These are phyloP conservation scores for Arachis hypogaea DNA, from an alignment of 306 rosid species.

Conservation along the genomic window DNA sequence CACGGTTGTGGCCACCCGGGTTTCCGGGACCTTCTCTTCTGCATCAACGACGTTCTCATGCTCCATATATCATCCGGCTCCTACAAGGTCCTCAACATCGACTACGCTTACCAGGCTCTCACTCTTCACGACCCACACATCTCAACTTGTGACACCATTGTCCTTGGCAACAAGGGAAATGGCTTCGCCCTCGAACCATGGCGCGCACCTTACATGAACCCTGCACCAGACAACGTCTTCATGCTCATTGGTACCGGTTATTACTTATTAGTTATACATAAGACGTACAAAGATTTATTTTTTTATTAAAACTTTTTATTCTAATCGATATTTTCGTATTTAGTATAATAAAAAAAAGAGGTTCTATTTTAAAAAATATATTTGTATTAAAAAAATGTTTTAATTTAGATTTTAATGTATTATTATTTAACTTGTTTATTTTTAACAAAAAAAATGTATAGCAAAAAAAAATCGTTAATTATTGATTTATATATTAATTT, in stretches of 20 bases:
- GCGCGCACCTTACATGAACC: conserved; percentile 80
- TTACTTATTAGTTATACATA: too few relatives aligned
- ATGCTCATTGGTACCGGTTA: conserved; percentile 54
- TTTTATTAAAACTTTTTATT: too few relatives aligned
- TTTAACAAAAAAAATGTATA: too few relatives aligned
- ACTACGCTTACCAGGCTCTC: conserved; percentile 83
- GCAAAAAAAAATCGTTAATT: too few relatives aligned
- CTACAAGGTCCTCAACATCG: conserved; percentile 83
- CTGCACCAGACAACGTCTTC: conserved; percentile 79
- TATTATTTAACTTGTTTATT: too few relatives aligned
- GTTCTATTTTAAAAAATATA: too few relatives aligned
- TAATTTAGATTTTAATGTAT: too few relatives aligned
- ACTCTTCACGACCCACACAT: conserved; percentile 94
- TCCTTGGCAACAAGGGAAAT: conserved; percentile 73
- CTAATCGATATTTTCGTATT: too few relatives aligned
- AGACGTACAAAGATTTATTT: too few relatives aligned
- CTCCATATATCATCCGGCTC: conserved; percentile 88
- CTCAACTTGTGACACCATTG: conserved; percentile 76
- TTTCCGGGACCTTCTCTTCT: conserved; percentile 81
- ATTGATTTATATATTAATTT: too few relatives aligned
- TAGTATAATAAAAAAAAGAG: too few relatives aligned
- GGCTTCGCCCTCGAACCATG: conserved; percentile 81
- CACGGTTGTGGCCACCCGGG: conserved; percentile 98
- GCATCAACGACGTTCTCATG: conserved; percentile 91
- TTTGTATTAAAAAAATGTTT: too few relatives aligned